Base-by-base conservation (phyloP, 192 early-diverging fungal genomes). In the Funneliformis geosporum region DNA sequence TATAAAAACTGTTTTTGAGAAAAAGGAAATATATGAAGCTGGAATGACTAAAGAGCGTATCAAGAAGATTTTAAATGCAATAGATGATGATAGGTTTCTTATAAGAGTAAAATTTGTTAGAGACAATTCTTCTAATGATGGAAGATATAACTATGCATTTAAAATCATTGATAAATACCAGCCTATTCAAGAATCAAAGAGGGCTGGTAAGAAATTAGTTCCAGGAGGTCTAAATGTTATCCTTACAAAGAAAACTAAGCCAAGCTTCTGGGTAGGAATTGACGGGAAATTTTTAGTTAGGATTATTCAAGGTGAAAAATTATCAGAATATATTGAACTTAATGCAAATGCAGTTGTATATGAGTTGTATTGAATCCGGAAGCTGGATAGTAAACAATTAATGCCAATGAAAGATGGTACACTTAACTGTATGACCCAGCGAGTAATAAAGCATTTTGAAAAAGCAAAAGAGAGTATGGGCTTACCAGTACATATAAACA, bases 51-150 rank as follows among this genome's bases (percentile, higher is more conserved):
- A 75, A 75, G 39, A 39, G 43, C n/a, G 7, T 33, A 59, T 38
- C 21, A 18, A 60, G n/a, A n/a, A 75, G 44, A 75, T 75, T 75
- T 75, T 60, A 75, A 61, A 75, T 75, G 33, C 11, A 60, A 75
- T 75, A 28, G 38, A 75, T 75, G 60, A 75, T n/a, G n/a, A n/a
- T n/a, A n/a, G n/a, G n/a, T n/a, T n/a, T n/a, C n/a, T n/a, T n/a
- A n/a, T n/a, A n/a, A n/a, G n/a, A n/a, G n/a, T n/a, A n/a, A n/a
- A n/a, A n/a, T n/a, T n/a, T n/a, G n/a, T n/a, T n/a, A n/a, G n/a
- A n/a, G n/a, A n/a, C n/a, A n/a, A n/a, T n/a, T n/a, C n/a, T n/a
- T n/a, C n/a, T n/a, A n/a, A n/a, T n/a, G n/a, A n/a, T n/a, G n/a
- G n/a, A n/a, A n/a, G n/a, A n/a, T n/a, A n/a, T n/a, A n/a, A n/a